Evolutionary conservation across 208 protist species (phyloP).

Genomic region (Crithidia sp.): DNA sequence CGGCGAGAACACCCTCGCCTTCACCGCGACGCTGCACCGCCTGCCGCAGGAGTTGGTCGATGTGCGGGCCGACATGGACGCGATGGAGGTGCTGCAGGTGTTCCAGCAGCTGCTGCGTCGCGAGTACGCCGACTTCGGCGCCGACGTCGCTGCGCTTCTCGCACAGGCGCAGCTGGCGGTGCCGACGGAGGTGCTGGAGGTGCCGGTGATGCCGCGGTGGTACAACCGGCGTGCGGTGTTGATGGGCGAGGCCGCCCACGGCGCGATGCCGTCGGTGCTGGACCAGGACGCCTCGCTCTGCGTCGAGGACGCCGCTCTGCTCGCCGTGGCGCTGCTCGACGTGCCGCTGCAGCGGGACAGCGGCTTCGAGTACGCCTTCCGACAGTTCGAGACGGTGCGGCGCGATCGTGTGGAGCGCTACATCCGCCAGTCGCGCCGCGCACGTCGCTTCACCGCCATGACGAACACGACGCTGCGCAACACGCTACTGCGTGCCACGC

Average conservation of each 20-base stretch:
- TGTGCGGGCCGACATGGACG: conserved; percentile 39
- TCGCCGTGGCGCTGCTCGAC: conserved; percentile 80
- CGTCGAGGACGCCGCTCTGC: conserved; percentile 88
- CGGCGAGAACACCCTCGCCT: conserved; percentile 59
- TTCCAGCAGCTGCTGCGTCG: conserved; percentile 50
- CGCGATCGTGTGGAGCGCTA: conserved; percentile 87
- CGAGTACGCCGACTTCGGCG: conserved; percentile 66
- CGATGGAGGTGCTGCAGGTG: conserved; percentile 50
- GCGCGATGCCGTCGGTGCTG: conserved; percentile 83
- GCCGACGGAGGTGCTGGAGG: conserved; percentile 77
- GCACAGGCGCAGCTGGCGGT: conserved; percentile 57
- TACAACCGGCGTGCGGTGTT: conserved; percentile 88
- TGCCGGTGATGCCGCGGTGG: conserved; percentile 90
- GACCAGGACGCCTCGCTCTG: conserved; percentile 87
- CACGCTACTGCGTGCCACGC: conserved; percentile 45
- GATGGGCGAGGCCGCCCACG: conserved; percentile 88
- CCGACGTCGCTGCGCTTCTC: conserved; percentile 42
- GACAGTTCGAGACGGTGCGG: conserved; percentile 81
- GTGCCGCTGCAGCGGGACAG: conserved; percentile 77
- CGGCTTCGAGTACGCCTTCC: conserved; percentile 88
- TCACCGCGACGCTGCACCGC: conserved; percentile 74
- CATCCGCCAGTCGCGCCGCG: conserved; percentile 85
- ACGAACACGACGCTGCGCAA: conserved; percentile 55
- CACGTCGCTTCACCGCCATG: conserved; percentile 64
- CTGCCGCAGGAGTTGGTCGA: conserved; percentile 64